A percentile compares a stretch with the other conserved stretches of the same genome.
Conservation (phyloP, 257 asterid genomes). For the Euphrasia confusa region DNA sequence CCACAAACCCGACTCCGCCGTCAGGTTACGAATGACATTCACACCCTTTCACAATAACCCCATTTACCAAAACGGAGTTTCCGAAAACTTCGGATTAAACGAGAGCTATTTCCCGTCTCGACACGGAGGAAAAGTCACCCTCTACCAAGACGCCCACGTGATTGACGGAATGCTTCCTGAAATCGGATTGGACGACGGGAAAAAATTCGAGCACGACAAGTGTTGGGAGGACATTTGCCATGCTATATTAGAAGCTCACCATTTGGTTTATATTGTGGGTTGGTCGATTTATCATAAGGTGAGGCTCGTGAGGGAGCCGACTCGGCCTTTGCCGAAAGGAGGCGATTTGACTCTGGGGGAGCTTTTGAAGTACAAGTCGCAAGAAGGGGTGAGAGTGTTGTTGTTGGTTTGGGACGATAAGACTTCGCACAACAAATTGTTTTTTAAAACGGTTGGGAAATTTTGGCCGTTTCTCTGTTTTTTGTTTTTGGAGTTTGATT, state of each 20-base stretch:
- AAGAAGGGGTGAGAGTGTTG: conserved; percentile 93
- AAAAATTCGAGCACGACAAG: conserved; percentile 39
- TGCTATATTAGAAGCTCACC: conserved; percentile 73
- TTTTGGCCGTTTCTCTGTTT: too few relatives aligned
- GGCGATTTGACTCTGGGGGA: conserved; percentile 85
- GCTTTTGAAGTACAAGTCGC: conserved; percentile 78
- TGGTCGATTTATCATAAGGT: conserved; percentile 81
- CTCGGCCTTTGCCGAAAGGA: conserved; percentile 68
- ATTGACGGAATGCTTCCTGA: conserved; percentile 65
- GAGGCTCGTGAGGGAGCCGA: conserved; percentile 67
- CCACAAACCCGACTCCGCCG: conserved; percentile 59
- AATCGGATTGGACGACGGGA: conserved; percentile 40
- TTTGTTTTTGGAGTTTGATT: too few relatives aligned
- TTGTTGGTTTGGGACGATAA: conserved; percentile 96
- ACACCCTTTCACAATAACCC: conserved; percentile 47
- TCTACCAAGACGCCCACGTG: conserved; percentile 80
- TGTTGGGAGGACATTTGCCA: conserved; percentile 88
- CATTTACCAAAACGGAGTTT: conserved; percentile 36
- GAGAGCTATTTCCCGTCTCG: conserved; percentile 73
- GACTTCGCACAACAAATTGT: conserved; percentile 87
- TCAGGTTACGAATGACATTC: conserved; percentile 57
- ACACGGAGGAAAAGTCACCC: conserved; percentile 65
- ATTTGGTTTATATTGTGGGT: conserved; percentile 60
- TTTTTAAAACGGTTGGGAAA: conserved; percentile 52
- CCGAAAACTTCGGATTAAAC: conserved; percentile 40